Conservation (phyloP, 164 flowering plant genomes). For the Magnolia changhungtana region DNA sequence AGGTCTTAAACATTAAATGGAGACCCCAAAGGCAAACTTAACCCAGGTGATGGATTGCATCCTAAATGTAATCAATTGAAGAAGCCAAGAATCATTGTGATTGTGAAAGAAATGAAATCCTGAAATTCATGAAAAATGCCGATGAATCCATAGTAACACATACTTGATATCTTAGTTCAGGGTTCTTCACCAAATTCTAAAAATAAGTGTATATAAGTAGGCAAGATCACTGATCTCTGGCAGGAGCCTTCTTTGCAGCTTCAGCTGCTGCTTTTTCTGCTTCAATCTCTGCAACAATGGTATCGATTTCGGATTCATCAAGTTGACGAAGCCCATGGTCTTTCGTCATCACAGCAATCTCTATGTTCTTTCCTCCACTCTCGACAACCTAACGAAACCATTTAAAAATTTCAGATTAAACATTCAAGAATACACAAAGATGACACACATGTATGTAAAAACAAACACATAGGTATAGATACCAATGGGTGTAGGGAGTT, state of each 20-base stretch:
- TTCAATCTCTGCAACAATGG: conserved; percentile 92
- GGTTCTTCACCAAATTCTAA: neutral
- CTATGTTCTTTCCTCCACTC: conserved; percentile 99
- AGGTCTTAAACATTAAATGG: no score
- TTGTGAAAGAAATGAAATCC: neutral
- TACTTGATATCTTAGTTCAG: neutral
- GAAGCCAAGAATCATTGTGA: neutral
- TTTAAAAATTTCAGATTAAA: neutral
- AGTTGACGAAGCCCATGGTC: conserved; percentile 80
- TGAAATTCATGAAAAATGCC: neutral
- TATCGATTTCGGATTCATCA: conserved; percentile 95
- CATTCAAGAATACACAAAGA: no score
- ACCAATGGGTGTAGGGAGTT: no score
- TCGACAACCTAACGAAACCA: conserved; percentile 69
- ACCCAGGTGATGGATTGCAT: no score
- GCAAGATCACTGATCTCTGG: conserved; percentile 48
- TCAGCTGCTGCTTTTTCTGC: conserved; percentile 97
- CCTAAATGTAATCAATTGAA: no score
- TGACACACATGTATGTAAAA: no score
- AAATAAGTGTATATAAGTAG: neutral
- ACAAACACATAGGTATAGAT: no score
- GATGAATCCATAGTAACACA: neutral
- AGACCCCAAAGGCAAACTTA: no score
- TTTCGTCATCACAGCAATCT: conserved; percentile 88
- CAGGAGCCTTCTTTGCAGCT: conserved; percentile 89